phyloP scores from a whole-genome alignment of 2,329 filamentous ascomycete species.

The Neurospora sp. region DNA sequence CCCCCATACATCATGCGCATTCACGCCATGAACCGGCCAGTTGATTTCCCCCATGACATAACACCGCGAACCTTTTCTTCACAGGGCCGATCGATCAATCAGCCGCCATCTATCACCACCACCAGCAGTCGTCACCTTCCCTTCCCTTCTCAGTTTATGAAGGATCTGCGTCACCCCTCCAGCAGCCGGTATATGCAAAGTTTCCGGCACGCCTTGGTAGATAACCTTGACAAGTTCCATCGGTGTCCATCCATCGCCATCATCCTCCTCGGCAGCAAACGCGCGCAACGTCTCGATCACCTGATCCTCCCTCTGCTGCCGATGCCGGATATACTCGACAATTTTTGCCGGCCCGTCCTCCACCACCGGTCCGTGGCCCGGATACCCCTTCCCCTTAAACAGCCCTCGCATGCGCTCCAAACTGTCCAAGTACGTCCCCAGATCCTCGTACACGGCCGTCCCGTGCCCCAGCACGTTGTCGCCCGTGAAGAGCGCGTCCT shows the following conservation, averaged over 20 bases:
- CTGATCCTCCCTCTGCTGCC: slow-evolving; percentile 70
- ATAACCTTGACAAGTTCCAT: slow-evolving; percentile 84
- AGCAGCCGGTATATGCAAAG: slow-evolving; percentile 66
- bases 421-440: slow-evolving; percentile 50
- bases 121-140: slow-evolving; percentile 42
- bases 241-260: slow-evolving; percentile 43
- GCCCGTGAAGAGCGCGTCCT: slow-evolving; percentile 62
- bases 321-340: slow-evolving; percentile 72
- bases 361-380: slow-evolving; percentile 76
- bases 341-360: slow-evolving; percentile 64
- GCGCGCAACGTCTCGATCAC: slow-evolving; percentile 55
- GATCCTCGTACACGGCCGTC: slow-evolving; percentile 63
- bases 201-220: slow-evolving; percentile 69
- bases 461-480: slow-evolving; percentile 69
- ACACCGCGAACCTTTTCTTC: background rate
- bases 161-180: slow-evolving; percentile 70
- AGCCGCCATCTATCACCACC: slow-evolving; percentile 34
- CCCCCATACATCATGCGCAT: background rate
- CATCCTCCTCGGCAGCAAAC: slow-evolving; percentile 23
- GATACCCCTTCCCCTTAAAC: slow-evolving; percentile 66
- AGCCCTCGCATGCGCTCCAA: slow-evolving; percentile 50
- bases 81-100: slow-evolving; percentile 33
- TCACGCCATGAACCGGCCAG: background rate
- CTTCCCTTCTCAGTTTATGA: slow-evolving; percentile 67
- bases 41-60: background rate